Conservation (phyloP, 768 basidiomycete genomes). For the Leccinum olivaceopallidum region DNA sequence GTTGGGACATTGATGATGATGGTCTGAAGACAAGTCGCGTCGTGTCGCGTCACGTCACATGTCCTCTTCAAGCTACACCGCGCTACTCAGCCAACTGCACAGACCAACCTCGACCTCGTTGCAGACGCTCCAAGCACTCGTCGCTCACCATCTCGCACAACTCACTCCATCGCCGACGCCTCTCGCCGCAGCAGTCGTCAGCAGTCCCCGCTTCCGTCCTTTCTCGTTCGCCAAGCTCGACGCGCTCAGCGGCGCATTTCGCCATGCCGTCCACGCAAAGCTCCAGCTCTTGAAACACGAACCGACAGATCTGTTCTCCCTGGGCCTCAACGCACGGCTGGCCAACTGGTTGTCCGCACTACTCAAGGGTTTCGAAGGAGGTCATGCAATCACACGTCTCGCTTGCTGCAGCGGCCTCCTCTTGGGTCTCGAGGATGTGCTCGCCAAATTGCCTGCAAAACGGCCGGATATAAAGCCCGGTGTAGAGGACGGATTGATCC, state of each 20-base stretch:
- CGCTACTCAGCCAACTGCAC: constrained; percentile 29
- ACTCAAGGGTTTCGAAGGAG: constrained; percentile 63
- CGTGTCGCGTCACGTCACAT: constrained; percentile 22
- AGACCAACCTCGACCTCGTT: constrained; percentile 21
- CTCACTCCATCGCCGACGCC: constrained; percentile 33
- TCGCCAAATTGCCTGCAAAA: constrained; percentile 35
- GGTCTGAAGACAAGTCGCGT: constrained; percentile 14
- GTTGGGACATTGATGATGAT: constrained; percentile 42
- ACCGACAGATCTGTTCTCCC: constrained; percentile 32
- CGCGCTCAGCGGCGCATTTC: constrained; percentile 29
- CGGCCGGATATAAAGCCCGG: constrained; percentile 36
- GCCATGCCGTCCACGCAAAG: constrained; percentile 34
- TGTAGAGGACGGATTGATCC: constrained; percentile 65
- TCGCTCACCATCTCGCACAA: constrained; percentile 30
- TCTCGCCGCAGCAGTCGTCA: constrained; percentile 33
- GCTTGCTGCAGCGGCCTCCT: constrained; percentile 66
- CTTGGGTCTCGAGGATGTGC: constrained; percentile 57
- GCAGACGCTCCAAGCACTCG: constrained; percentile 27
- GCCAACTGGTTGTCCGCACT: constrained; percentile 53
- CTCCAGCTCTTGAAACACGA: constrained; percentile 26
- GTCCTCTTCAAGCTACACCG: constrained; percentile 20
- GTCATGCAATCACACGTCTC: constrained; percentile 60
- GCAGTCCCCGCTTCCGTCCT: constrained; percentile 31
- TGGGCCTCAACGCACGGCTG: constrained; percentile 41
- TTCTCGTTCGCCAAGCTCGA: constrained; percentile 32